These are phyloP conservation scores for Ogataea angusta DNA, from an alignment of 805 yeast species.

Conservation along the genomic window DNA sequence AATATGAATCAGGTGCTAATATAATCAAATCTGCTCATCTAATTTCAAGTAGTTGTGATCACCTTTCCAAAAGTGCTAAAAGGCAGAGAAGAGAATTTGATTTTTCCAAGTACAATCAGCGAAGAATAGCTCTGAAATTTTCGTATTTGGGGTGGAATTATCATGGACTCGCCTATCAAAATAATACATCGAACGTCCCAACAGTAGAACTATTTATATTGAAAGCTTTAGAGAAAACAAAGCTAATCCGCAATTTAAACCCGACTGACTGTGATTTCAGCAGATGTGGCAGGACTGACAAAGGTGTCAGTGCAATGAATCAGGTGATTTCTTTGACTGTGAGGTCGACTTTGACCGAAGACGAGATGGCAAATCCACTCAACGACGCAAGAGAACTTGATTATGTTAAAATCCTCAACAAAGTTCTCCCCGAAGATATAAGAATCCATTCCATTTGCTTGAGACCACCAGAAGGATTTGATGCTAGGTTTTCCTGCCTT, in stretches of 20 bases:
- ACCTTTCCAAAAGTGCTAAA: neutral
- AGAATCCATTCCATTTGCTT: slow-evolving; percentile 78
- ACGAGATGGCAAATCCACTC: slow-evolving; percentile 54
- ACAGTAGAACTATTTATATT: slow-evolving; percentile 81
- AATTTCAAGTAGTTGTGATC: no score
- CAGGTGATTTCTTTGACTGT: slow-evolving; percentile 83
- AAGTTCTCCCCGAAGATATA: slow-evolving; percentile 76
- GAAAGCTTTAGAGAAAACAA: slow-evolving; percentile 65
- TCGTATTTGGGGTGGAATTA: slow-evolving; percentile 94
- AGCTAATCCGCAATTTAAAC: slow-evolving; percentile 56
- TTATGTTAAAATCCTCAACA: slow-evolving; percentile 72
- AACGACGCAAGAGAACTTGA: slow-evolving; percentile 71
- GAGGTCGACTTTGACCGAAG: slow-evolving; percentile 61
- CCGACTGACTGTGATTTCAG: slow-evolving; percentile 70
- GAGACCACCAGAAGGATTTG: slow-evolving; percentile 78
- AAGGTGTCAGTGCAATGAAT: slow-evolving; percentile 95
- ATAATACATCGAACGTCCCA: slow-evolving; percentile 70
- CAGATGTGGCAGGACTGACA: slow-evolving; percentile 92
- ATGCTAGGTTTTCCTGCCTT: slow-evolving; percentile 90
- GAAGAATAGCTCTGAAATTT: slow-evolving; percentile 78
- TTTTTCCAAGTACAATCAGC: slow-evolving; percentile 54
- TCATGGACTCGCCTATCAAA: slow-evolving; percentile 84
- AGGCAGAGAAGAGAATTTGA: slow-evolving; percentile 45
- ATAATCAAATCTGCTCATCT: no score
- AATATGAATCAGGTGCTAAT: slow-evolving; percentile 43